A percentile compares a stretch with the other conserved stretches of the same genome.
Conservation (phyloP, 768 basidiomycete genomes). For the Albatrellus ellisii region DNA sequence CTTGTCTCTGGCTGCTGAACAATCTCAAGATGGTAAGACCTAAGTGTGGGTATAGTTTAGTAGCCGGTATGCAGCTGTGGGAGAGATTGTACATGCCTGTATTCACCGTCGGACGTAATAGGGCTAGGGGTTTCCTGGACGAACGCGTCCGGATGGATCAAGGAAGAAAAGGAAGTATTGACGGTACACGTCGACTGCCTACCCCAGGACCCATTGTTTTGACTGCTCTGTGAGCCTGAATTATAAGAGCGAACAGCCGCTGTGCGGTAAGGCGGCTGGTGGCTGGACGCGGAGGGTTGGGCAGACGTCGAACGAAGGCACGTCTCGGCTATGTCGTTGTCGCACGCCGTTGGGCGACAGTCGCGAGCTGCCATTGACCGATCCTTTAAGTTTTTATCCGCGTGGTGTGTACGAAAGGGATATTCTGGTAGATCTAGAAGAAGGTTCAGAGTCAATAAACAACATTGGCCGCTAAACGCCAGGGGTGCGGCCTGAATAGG, state of each 20-base stretch:
- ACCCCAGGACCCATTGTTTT: slow-evolving; percentile 9
- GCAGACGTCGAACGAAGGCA: background rate
- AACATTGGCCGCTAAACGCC: background rate
- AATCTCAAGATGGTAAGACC: slow-evolving; percentile 67
- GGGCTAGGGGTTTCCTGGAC: slow-evolving; percentile 7
- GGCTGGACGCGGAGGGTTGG: background rate
- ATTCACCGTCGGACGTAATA: slow-evolving; percentile 7
- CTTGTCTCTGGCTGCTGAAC: slow-evolving; percentile 75
- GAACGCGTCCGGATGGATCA: slow-evolving; percentile 5
- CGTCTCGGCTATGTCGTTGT: no score
- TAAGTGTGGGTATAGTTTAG: no score
- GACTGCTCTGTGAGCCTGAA: slow-evolving; percentile 6
- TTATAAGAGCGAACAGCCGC: slow-evolving; percentile 7
- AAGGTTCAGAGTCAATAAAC: background rate
- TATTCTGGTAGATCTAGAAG: background rate
- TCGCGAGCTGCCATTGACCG: no score
- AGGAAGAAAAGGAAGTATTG: slow-evolving; percentile 5
- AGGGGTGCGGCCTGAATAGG: background rate
- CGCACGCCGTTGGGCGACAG: no score
- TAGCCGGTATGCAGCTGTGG: no score
- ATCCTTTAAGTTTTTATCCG: no score
- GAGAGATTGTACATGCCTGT: no score
- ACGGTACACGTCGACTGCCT: slow-evolving; percentile 9
- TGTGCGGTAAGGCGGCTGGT: background rate
- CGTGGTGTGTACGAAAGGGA: no score